Evolutionary conservation across 768 basidiomycete genomes (phyloP).

Genomic region (Auriscalpium orientale): DNA sequence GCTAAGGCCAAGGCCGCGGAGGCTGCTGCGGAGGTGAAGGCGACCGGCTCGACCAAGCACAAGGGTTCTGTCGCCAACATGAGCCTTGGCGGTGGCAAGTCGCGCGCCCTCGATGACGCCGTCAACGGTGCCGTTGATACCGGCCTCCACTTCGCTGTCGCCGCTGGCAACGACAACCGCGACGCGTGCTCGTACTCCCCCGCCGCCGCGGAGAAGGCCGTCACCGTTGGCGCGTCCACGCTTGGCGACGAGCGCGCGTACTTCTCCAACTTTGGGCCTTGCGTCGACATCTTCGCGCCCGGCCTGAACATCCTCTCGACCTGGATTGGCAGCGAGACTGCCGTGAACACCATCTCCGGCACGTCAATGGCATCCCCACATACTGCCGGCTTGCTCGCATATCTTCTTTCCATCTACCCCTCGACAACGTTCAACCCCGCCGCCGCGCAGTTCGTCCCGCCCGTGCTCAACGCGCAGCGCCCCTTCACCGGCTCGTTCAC

Average conservation of each 20-base stretch:
- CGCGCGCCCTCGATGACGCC: conserved; percentile 70
- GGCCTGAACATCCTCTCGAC: conserved; percentile 85
- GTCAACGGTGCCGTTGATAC: conserved; percentile 77
- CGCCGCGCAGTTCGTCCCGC: conserved; percentile 29
- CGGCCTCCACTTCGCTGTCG: conserved; percentile 95
- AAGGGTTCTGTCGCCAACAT: conserved; percentile 97
- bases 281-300: conserved; percentile 91
- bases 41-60: conserved; percentile 74
- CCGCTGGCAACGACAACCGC: conserved; percentile 83
- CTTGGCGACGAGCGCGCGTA: conserved; percentile 76
- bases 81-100: conserved; percentile 96
- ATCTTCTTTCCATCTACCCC: conserved; percentile 82
- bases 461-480: conserved; percentile 24
- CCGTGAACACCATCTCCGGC: conserved; percentile 70
- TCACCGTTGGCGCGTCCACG: conserved; percentile 92
- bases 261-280: conserved; percentile 88
- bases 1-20: conserved; percentile 49
- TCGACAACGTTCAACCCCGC: conserved; percentile 48
- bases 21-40: conserved; percentile 56
- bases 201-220: conserved; percentile 78
- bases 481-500: conserved; percentile 31
- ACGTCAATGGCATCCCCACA: conserved; percentile 95
- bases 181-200: conserved; percentile 94
- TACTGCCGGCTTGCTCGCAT: conserved; percentile 78
- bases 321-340: conserved; percentile 51